Percentiles rank a stretch among this genome's conserved stretches.
These are phyloP conservation scores for Taphrina flavorubra DNA, from an alignment of 1,139 yeast genomes.

Conservation along the genomic window DNA sequence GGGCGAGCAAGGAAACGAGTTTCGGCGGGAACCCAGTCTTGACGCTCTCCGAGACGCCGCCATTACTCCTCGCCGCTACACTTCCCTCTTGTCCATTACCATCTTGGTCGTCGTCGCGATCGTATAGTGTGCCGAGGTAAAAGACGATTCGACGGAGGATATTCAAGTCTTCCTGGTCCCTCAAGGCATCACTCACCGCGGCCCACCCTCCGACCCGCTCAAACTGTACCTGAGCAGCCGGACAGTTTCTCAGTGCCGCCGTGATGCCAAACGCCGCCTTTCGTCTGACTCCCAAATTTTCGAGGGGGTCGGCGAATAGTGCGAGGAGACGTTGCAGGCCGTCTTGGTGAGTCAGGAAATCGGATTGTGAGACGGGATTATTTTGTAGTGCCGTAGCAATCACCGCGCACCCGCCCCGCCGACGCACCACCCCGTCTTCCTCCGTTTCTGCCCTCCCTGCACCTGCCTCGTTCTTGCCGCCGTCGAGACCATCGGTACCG, in stretches of 20 bases:
- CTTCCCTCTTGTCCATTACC: not conserved
- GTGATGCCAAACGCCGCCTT: slow-evolving; percentile 82
- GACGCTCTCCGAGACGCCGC: slow-evolving; percentile 12
- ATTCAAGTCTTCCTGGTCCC: slow-evolving; percentile 10
- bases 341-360: slow-evolving; percentile 53
- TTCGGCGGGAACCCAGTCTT: slow-evolving; percentile 33
- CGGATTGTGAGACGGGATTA: slow-evolving; percentile 70
- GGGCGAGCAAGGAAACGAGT: slow-evolving; percentile 17
- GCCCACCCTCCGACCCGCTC: slow-evolving; percentile 69
- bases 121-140: slow-evolving; percentile 34
- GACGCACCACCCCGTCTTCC: slow-evolving; percentile 57
- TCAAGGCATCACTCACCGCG: slow-evolving; percentile 50
- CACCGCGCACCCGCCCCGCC: slow-evolving; percentile 69
- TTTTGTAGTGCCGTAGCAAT: slow-evolving; percentile 94
- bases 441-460: slow-evolving; percentile 46
- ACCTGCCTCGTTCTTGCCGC: too few relatives aligned
- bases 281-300: slow-evolving; percentile 56
- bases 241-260: slow-evolving; percentile 73
- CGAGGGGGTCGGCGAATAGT: slow-evolving; percentile 52
- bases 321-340: slow-evolving; percentile 60
- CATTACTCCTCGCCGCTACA: not conserved
- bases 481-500: too few relatives aligned
- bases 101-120: not conserved
- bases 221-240: slow-evolving; percentile 63
- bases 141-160: slow-evolving; percentile 35